A percentile compares a stretch with the other conserved stretches of the same genome.
Conservation (phyloP, 2,329 filamentous ascomycete species). For the Sclerotinia sclerotiorum region DNA sequence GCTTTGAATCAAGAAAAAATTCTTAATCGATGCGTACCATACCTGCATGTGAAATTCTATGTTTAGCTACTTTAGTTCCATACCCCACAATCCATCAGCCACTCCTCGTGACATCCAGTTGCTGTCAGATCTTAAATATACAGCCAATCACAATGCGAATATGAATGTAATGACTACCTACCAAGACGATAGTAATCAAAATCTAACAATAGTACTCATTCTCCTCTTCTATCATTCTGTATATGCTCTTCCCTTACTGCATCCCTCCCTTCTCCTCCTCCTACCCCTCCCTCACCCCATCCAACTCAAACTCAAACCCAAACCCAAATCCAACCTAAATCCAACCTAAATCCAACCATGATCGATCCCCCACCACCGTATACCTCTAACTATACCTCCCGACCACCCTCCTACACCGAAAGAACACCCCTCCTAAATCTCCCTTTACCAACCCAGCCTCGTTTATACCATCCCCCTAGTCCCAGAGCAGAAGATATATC, state of each 20-base stretch:
- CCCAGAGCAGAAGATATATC: neutral
- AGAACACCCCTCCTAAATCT: neutral
- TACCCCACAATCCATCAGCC: neutral
- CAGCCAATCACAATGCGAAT: slow-evolving; percentile 1
- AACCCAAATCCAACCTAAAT: neutral
- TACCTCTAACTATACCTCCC: neutral
- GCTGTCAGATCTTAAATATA: neutral
- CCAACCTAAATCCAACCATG: neutral
- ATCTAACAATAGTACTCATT: neutral
- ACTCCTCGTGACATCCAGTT: neutral
- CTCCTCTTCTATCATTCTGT: neutral
- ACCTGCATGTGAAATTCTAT: neutral
- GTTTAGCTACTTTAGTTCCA: neutral
- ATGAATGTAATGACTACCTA: neutral
- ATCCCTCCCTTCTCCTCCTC: neutral
- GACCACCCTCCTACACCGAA: neutral
- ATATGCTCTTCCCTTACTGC: neutral
- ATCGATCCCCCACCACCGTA: neutral
- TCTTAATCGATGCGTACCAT: neutral
- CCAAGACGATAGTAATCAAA: neutral
- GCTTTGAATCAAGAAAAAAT: neutral
- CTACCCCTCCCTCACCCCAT: neutral
- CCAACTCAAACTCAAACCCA: neutral
- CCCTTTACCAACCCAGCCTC: neutral
- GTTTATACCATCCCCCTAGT: neutral